Conservation (phyloP, 2,329 filamentous ascomycete genomes). For the Macrophomina tecta region DNA sequence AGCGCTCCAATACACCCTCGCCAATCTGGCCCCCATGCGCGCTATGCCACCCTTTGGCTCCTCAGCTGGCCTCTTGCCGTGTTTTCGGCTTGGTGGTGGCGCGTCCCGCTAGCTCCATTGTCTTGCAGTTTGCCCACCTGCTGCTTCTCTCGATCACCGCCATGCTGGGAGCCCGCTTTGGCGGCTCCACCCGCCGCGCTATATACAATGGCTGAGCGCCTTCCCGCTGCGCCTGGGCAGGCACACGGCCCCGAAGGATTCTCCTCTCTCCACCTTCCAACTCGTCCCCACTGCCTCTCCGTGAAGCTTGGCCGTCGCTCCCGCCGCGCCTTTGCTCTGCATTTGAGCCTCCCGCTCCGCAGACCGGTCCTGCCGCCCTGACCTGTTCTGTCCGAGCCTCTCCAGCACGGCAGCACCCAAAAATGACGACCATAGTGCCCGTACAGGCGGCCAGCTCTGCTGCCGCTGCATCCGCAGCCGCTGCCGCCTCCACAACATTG, state of each 20-base stretch:
- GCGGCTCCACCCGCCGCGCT: background rate
- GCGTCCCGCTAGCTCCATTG: background rate
- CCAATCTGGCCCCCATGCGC: conserved; percentile 2
- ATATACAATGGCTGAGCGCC: conserved; percentile 13
- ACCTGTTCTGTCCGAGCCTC: background rate
- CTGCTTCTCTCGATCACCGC: background rate
- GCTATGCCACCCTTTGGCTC: background rate
- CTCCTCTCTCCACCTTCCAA: background rate
- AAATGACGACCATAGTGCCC: background rate
- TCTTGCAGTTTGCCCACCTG: background rate
- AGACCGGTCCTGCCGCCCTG: background rate
- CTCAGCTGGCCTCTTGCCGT: background rate
- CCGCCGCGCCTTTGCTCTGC: background rate
- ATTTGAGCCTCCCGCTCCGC: conserved; percentile 4
- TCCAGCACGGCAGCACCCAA: background rate
- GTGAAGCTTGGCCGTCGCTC: background rate
- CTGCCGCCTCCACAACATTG: background rate
- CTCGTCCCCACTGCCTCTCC: background rate
- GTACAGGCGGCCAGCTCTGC: background rate
- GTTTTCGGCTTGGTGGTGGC: background rate
- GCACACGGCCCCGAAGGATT: conserved; percentile 11
- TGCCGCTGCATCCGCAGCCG: background rate
- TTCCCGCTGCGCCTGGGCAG: conserved; percentile 7
- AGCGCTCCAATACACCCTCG: background rate
- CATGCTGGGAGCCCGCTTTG: background rate